phyloP scores from a whole-genome alignment of 2,329 filamentous ascomycete genomes.

The Annulohypoxylon truncatum region DNA sequence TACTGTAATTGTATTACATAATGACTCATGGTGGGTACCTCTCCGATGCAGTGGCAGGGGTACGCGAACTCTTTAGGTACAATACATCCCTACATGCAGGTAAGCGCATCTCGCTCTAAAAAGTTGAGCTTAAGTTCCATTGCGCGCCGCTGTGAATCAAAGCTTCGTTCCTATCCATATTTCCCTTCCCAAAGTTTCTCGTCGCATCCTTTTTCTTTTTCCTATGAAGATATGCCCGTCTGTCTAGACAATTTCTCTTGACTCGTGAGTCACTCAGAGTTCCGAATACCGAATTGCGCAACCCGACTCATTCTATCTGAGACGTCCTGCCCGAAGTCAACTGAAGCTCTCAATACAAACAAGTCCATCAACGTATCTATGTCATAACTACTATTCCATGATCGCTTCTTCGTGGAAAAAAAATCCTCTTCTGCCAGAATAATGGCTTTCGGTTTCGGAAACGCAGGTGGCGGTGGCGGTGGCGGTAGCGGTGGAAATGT shows the following conservation, averaged over 20 bases:
- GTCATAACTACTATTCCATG: conserved; percentile 30
- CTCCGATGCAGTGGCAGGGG: conserved; percentile 28
- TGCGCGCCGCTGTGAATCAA: conserved; percentile 18
- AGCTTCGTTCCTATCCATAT: neutral
- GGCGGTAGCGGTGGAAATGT: conserved; percentile 31
- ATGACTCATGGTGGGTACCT: neutral
- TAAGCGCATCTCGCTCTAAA: conserved; percentile 29
- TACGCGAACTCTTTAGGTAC: conserved; percentile 30
- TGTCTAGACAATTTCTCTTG: neutral
- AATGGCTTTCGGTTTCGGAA: conserved; percentile 48
- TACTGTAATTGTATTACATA: conserved; percentile 7
- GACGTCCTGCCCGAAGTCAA: neutral
- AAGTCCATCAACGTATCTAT: conserved; percentile 8
- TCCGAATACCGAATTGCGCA: conserved; percentile 10
- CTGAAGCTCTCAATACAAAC: conserved; percentile 13
- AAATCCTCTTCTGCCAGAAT: conserved; percentile 27
- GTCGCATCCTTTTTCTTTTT: neutral
- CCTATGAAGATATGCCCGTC: conserved; percentile 7
- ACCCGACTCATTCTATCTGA: conserved; percentile 1
- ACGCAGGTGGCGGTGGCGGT: conserved; percentile 45
- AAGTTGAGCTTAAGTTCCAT: conserved; percentile 26
- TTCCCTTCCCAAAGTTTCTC: conserved; percentile 3
- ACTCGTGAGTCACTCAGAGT: neutral
- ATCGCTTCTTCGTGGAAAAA: conserved; percentile 29
- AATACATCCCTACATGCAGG: neutral